Evolutionary conservation across 306 rosid species (phyloP), one percentile per base, ranked within the genome.

Genomic region (Dryas octopetala): DNA sequence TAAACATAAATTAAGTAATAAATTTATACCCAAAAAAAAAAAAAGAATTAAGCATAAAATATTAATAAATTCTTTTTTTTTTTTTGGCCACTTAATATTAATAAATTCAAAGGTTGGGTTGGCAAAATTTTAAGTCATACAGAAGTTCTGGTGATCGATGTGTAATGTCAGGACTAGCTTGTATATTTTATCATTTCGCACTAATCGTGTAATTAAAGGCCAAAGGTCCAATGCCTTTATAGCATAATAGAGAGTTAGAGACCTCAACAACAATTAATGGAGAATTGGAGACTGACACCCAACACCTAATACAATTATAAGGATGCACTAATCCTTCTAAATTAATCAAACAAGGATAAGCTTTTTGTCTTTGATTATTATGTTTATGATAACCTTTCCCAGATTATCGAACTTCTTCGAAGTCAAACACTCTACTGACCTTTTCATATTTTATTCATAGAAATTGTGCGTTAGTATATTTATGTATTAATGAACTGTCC

Each of bases 181-280:
- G 40, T 5, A 69, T 14, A 45, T 68, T 6, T 70, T 32, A 16
- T 38, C 43, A 9, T 5, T 40, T 15, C 7, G 6, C 14, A 41
- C 40, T 70, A 4, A 54, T 19, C 6, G 10, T 64, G 40, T 41
- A 5, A 62, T 62, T 38, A 62, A 6, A 14, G 38, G 9, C 5
- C 62, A 69, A 47, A 16, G 1, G 41, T 13, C 45, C 46, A 62
- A 32, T 62, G 66, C 47, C 12, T 5, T 14, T 62, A 32, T 8
- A 69, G 48, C 28, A 28, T 69, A 9, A 51, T 51, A 9, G 58
- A 15, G 74, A 38, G 59, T 6, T 59, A 53, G 49, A 40, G 49
- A 70, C 63, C 51, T n/a, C 67, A 62, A 40, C 62, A 52, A n/a
- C 62, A 57, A n/a, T 9, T 1, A 71, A 44, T 19, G 74, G 63